A percentile compares a stretch with the other conserved stretches of the same genome.
Evolutionary conservation across 495 filamentous ascomycete genomes (phyloP).

Genomic region (Hypoxylon subgilvum): DNA sequence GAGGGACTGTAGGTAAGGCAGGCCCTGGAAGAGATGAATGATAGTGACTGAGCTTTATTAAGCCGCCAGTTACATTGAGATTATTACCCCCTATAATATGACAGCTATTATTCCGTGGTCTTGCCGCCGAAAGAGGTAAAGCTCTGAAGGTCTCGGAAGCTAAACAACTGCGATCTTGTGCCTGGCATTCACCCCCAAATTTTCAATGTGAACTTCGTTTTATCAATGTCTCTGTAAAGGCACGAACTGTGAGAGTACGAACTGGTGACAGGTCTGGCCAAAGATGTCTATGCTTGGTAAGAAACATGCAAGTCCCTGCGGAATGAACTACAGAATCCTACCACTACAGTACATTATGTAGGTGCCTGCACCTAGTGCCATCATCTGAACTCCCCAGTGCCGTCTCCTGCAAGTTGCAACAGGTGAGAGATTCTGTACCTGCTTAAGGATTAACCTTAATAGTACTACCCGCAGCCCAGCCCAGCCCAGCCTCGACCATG

Average conservation of each 20-base stretch:
- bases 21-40: too few relatives aligned
- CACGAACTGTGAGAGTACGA: too few relatives aligned
- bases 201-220: slow-evolving; percentile 29
- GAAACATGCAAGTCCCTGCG: slow-evolving; percentile 26
- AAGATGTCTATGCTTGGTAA: slow-evolving; percentile 17
- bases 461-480: slow-evolving; percentile 2
- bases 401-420: too few relatives aligned
- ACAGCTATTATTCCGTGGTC: slow-evolving; percentile 25
- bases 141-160: slow-evolving; percentile 4
- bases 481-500: slow-evolving; percentile 11
- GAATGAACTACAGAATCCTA: slow-evolving; percentile 16
- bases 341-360: not conserved
- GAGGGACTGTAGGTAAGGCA: too few relatives aligned
- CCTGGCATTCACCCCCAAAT: slow-evolving; percentile 18
- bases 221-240: too few relatives aligned
- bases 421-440: slow-evolving; percentile 32
- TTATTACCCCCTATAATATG: slow-evolving; percentile 10
- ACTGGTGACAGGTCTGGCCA: too few relatives aligned
- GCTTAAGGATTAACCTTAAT: slow-evolving; percentile 29
- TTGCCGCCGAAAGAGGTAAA: not conserved
- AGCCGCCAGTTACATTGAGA: not conserved
- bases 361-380: not conserved
- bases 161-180: slow-evolving; percentile 7
- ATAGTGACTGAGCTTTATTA: not conserved
- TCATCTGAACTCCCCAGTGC: slow-evolving; percentile 33